Conservation (phyloP, 202 grass and related monocot genomes). For the Carex arenaria region DNA sequence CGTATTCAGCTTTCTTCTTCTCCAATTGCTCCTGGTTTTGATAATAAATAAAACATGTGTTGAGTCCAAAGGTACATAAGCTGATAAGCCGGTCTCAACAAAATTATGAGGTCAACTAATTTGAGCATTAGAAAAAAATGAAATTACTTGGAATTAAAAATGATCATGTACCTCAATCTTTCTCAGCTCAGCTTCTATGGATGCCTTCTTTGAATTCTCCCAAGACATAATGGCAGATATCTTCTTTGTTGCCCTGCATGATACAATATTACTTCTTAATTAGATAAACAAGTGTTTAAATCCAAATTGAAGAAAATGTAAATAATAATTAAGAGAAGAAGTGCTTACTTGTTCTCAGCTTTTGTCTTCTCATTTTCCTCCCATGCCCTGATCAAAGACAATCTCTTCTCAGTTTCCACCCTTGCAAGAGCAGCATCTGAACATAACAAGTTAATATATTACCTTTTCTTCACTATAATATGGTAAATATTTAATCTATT, state of each 20-base stretch:
- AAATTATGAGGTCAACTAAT: background rate
- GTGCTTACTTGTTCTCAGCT: conserved; percentile 78
- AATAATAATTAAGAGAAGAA: background rate
- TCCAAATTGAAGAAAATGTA: background rate
- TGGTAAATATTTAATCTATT: background rate
- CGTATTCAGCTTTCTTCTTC: conserved; percentile 91
- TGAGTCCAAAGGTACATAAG: background rate
- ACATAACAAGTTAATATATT: background rate
- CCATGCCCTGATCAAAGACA: conserved; percentile 91
- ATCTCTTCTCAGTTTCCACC: conserved; percentile 83
- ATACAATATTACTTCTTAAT: background rate
- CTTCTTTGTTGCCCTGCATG: conserved; percentile 16
- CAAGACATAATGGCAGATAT: conserved; percentile 50
- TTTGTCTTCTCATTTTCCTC: conserved; percentile 98
- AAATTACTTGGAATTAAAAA: background rate
- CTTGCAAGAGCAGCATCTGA: conserved; percentile 79
- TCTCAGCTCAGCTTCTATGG: conserved; percentile 72
- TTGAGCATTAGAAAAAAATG: background rate
- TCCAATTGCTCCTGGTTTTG: conserved; percentile 70
- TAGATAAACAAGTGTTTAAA: background rate
- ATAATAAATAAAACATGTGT: background rate
- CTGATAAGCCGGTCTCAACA: background rate
- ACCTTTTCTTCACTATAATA: background rate
- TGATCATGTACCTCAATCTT: conserved; percentile 72
- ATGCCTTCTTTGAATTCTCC: conserved; percentile 88